These are phyloP conservation scores for Starmerella floricola DNA, from an alignment of 805 yeast genomes.

Conservation along the genomic window DNA sequence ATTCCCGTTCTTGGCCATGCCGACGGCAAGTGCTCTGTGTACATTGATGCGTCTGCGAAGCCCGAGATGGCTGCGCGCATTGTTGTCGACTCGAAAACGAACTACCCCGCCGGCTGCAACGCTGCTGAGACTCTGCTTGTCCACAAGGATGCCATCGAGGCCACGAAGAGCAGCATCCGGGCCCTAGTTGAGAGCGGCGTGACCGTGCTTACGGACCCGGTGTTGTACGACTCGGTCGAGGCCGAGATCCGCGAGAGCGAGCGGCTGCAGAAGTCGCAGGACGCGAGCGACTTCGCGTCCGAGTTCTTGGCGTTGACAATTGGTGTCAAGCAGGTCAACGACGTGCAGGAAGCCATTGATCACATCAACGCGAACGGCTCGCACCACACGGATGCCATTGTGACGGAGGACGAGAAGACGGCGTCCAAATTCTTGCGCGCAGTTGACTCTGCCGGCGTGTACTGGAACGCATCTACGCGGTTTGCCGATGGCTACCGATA, in stretches of 20 bases:
- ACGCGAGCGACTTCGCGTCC: constrained; percentile 58
- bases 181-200: constrained; percentile 54
- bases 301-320: constrained; percentile 78
- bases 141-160: constrained; percentile 34
- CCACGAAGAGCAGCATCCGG: constrained; percentile 24
- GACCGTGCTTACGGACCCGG: constrained; percentile 43
- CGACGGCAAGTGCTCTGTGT: constrained; percentile 90
- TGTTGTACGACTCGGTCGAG: constrained; percentile 18
- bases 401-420: constrained; percentile 56
- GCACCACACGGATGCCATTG: constrained; percentile 86
- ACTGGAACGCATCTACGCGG: constrained; percentile 94
- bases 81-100: constrained; percentile 78
- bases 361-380: constrained; percentile 90
- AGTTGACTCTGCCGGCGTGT: constrained; percentile 90
- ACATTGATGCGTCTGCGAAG: constrained; percentile 67
- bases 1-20: constrained; percentile 98
- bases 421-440: constrained; percentile 75
- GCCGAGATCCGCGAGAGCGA: constrained; percentile 14
- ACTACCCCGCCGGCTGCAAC: constrained; percentile 98
- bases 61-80: constrained; percentile 63
- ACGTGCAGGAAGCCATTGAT: constrained; percentile 58
- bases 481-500: constrained; percentile 98
- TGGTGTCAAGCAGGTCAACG: constrained; percentile 52
- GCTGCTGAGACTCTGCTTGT: constrained; percentile 82
- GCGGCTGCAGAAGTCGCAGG: constrained; percentile 33